phyloP scores from a whole-genome alignment of 2,329 filamentous ascomycete species.

The Botrytis sinoallii region DNA sequence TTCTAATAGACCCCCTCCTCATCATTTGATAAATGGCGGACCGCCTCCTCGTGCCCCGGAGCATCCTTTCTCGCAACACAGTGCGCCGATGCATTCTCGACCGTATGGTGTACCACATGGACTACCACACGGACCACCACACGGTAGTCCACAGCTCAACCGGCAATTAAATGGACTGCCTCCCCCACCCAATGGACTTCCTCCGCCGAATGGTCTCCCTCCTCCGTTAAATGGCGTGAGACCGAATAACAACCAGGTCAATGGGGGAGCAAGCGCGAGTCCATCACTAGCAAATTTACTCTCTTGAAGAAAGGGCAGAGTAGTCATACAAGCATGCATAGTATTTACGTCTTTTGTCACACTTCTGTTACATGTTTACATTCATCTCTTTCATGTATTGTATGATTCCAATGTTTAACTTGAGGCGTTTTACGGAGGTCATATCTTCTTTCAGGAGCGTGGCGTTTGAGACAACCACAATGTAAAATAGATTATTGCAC shows the following conservation, averaged over 20 bases:
- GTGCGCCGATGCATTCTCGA: conserved; percentile 45
- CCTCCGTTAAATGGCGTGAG: conserved; percentile 35
- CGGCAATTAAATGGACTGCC: conserved; percentile 31
- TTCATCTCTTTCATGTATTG: conserved; percentile 45
- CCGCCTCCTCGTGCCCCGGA: conserved; percentile 45
- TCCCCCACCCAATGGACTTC: conserved; percentile 32
- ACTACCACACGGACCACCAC: conserved; percentile 29
- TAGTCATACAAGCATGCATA: not conserved
- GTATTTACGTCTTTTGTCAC: not conserved
- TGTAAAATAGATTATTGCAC: conserved; percentile 14
- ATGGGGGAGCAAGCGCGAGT: conserved; percentile 71
- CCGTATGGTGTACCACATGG: conserved; percentile 37
- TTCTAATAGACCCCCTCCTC: conserved; percentile 36
- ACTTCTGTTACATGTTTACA: not conserved
- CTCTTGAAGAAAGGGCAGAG: conserved; percentile 45
- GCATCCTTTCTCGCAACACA: conserved; percentile 46
- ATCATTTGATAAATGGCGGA: conserved; percentile 39
- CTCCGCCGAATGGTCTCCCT: conserved; percentile 30
- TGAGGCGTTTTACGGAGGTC: conserved; percentile 6
- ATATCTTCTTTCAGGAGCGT: conserved; percentile 6
- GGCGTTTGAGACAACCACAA: conserved; percentile 15
- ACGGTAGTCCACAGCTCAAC: conserved; percentile 33
- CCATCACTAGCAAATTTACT: conserved; percentile 73
- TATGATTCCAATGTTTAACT: conserved; percentile 14
- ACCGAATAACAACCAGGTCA: conserved; percentile 45